Evolutionary conservation across 2,329 filamentous ascomycete species (phyloP).

Genomic region (Pestalotiopsis sp.): DNA sequence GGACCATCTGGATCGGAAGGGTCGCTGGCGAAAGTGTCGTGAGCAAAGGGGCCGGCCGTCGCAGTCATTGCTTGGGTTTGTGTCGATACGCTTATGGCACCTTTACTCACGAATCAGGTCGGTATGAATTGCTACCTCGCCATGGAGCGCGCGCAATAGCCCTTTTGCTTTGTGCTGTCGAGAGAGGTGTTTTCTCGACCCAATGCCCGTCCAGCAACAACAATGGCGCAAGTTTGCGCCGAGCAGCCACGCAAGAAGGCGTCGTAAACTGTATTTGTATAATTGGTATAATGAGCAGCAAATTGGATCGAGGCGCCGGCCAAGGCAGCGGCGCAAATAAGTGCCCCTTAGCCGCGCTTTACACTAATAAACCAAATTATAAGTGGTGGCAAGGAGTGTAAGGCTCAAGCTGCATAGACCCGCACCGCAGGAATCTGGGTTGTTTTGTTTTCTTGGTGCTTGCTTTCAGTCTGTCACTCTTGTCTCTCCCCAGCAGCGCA

Average conservation of each 20-base stretch:
- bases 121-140: conserved; percentile 16
- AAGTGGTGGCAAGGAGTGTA: not conserved
- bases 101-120: conserved; percentile 35
- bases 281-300: not conserved
- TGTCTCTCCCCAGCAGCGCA: not conserved
- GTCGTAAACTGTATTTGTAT: not conserved
- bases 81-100: conserved; percentile 26
- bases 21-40: conserved; percentile 35
- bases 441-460: not conserved
- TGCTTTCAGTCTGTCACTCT: no score
- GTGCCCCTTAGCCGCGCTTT: not conserved
- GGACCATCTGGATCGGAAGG: conserved; percentile 52
- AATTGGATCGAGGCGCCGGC: conserved; percentile 3
- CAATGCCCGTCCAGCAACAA: not conserved
- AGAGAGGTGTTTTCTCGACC: not conserved
- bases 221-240: not conserved
- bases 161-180: not conserved
- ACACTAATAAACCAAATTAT: not conserved
- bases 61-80: conserved; percentile 33
- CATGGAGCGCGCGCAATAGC: conserved; percentile 8
- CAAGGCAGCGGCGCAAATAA: conserved; percentile 1
- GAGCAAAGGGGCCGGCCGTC: conserved; percentile 31
- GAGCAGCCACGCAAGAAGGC: not conserved
- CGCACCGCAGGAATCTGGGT: not conserved
- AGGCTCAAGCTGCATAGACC: not conserved